These are phyloP conservation scores for Heracleum sosnowskyi DNA, from an alignment of 129 eudicot genomes.

Conservation along the genomic window DNA sequence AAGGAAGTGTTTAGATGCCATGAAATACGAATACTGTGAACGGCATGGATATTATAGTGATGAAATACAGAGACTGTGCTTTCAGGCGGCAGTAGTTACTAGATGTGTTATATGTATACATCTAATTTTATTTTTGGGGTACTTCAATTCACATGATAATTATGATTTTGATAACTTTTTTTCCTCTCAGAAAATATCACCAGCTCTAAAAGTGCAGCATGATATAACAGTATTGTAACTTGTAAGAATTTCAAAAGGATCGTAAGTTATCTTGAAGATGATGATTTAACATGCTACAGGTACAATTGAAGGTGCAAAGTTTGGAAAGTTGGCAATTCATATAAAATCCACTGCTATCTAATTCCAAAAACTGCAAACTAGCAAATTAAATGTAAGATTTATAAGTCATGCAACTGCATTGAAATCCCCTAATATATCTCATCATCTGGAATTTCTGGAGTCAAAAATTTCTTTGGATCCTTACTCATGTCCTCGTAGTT, in stretches of 20 bases:
- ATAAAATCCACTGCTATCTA: constrained; percentile 4
- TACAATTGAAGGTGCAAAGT: not conserved
- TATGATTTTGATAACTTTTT: too few species aligned
- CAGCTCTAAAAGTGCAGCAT: not conserved
- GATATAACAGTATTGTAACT: not conserved
- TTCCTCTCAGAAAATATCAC: too few species aligned
- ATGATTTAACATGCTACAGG: not conserved
- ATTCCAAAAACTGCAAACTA: not conserved
- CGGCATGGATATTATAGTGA: not conserved
- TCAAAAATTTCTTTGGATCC: constrained; percentile 55
- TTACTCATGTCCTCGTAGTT: constrained; percentile 43
- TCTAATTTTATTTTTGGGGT: too few species aligned
- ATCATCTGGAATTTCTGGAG: constrained; percentile 88
- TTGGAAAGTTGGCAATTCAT: not conserved
- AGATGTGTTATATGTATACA: too few species aligned
- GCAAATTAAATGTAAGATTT: constrained; percentile 4
- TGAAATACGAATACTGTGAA: not conserved
- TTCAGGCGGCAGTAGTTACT: too few species aligned
- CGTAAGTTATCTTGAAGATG: not conserved
- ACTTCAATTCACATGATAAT: too few species aligned
- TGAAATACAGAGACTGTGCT: too few species aligned
- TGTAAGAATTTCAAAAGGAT: not conserved
- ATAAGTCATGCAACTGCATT: constrained; percentile 4
- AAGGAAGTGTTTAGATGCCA: constrained; percentile 1
- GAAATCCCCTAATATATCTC: constrained; percentile 58